Conservation (phyloP, 768 basidiomycete species). For the Kwoniella mangroviensis region DNA sequence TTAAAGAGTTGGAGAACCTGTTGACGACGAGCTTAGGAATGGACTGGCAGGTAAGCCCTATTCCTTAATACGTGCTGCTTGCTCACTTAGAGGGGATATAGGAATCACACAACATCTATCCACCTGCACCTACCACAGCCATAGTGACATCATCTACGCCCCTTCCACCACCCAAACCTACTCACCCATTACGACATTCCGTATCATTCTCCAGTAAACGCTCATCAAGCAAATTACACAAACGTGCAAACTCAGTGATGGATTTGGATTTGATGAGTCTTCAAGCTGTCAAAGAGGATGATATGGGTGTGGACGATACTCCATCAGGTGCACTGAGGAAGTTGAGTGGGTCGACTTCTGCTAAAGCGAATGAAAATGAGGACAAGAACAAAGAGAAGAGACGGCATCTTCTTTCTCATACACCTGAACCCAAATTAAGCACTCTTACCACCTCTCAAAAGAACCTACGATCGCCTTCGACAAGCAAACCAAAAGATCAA, state of each 20-base stretch:
- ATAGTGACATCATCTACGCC: constrained; percentile 27
- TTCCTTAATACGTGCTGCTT: background rate
- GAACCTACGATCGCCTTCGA: background rate
- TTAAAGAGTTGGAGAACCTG: constrained; percentile 32
- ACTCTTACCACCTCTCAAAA: background rate
- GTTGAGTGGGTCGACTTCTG: constrained; percentile 14
- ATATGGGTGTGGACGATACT: constrained; percentile 24
- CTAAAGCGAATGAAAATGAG: background rate
- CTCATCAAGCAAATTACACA: background rate
- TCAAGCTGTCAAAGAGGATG: constrained; percentile 24
- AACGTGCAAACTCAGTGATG: constrained; percentile 18
- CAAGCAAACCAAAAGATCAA: background rate
- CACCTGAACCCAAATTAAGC: background rate
- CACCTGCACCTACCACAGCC: constrained; percentile 7
- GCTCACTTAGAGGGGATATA: background rate
- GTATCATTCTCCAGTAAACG: constrained; percentile 23
- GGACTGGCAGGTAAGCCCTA: constrained; percentile 27
- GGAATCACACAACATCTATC: constrained; percentile 19
- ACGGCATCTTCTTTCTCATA: background rate
- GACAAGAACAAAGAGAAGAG: background rate
- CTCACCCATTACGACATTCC: constrained; percentile 28
- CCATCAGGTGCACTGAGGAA: constrained; percentile 31
- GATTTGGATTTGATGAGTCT: constrained; percentile 9
- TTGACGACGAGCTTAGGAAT: constrained; percentile 19
- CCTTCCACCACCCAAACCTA: constrained; percentile 19